Base-by-base conservation (phyloP, 2,329 filamentous ascomycete species). In the Paramyrothecium sp. region DNA sequence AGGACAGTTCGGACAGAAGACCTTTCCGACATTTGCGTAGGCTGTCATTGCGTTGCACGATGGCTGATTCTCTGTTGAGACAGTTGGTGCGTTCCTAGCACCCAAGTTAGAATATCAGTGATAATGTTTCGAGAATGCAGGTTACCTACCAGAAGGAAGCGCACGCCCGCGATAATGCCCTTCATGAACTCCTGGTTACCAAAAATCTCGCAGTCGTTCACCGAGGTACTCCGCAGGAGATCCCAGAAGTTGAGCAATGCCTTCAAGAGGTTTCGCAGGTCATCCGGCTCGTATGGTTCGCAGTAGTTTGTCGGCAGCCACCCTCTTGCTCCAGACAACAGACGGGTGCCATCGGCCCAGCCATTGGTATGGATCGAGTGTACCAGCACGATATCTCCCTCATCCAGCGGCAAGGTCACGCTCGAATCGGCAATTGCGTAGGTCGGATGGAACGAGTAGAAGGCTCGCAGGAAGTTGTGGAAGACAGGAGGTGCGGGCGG, bases 221-320 rank as follows among this genome's bases (percentile, higher is more conserved):
- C 85, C 21, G 87, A 87, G 33, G 90, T 90, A 67, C 89, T 91
- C 66, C 90, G 84, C 64, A 97, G 83, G 54, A 96, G 78, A 70
- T 97, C 93, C 93, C 93, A 97, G 60, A 98, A 92, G 69, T 95
- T 91, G 16, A 95, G 86, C 59, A 97, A 79, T 1, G 93, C 92
- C 65, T 91, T 92, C 38, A 99, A 80, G 21, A 99, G 81, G 61
- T 87, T 92, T 55, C 88, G 86, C 81, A 98, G 93, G 61, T 92
- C 88, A 21, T 92, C 86, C 50, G 94, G 92, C 63, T 97, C 91
- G 71, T 97, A 99, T 11, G 91, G 84, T 71, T 97, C 93, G 78
- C 95, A 99, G 73, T 98, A 99, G 74, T 99, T 99, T 10, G 95
- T 99, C 3, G 95, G 95, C 59, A 99, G 79, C 95, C 95, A 99